Evolutionary conservation across 1,284 basidiomycete species (phyloP).

Genomic region (Malassezia caprae): DNA sequence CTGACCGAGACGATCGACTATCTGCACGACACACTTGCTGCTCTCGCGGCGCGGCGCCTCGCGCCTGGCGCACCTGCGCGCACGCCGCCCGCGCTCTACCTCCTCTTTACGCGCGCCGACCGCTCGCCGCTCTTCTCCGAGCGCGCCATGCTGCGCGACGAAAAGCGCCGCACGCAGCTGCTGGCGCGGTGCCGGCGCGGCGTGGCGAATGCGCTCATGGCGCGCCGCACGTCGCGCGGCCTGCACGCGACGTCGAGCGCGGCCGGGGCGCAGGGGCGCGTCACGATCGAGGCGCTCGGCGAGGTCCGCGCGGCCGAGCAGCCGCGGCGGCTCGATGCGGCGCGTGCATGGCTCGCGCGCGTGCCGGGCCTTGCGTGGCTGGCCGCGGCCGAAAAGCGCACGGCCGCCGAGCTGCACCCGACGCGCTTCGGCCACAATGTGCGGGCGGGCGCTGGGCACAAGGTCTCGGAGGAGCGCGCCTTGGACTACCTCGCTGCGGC

Average conservation of each 20-base stretch:
- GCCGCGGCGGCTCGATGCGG: not conserved
- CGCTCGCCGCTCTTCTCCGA: constrained; percentile 36
- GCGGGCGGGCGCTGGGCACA: constrained; percentile 21
- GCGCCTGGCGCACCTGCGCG: not conserved
- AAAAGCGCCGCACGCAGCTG: constrained; percentile 32
- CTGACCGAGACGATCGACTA: constrained; percentile 15
- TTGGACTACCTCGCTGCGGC: constrained; percentile 32
- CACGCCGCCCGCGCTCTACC: constrained; percentile 26
- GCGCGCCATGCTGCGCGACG: constrained; percentile 20
- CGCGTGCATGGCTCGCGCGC: not conserved
- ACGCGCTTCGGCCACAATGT: constrained; percentile 15
- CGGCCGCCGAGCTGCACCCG: constrained; percentile 22
- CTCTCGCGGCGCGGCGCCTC: constrained; percentile 21
- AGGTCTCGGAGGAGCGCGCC: constrained; percentile 29
- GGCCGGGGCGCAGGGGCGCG: constrained; percentile 7
- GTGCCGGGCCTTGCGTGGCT: constrained; percentile 2
- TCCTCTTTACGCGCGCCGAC: constrained; percentile 42
- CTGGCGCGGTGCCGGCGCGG: constrained; percentile 34
- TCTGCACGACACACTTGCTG: constrained; percentile 31
- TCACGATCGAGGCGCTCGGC: constrained; percentile 36
- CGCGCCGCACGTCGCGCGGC: constrained; percentile 31
- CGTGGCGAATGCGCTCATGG: constrained; percentile 30
- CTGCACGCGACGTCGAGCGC: constrained; percentile 16
- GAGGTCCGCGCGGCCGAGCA: constrained; percentile 20
- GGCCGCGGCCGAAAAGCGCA: constrained; percentile 9